Percentiles rank a stretch among this genome's conserved stretches.
These are phyloP conservation scores for Microbotryomycetes sp. DNA, from an alignment of 1,284 basidiomycete genomes.

Conservation along the genomic window DNA sequence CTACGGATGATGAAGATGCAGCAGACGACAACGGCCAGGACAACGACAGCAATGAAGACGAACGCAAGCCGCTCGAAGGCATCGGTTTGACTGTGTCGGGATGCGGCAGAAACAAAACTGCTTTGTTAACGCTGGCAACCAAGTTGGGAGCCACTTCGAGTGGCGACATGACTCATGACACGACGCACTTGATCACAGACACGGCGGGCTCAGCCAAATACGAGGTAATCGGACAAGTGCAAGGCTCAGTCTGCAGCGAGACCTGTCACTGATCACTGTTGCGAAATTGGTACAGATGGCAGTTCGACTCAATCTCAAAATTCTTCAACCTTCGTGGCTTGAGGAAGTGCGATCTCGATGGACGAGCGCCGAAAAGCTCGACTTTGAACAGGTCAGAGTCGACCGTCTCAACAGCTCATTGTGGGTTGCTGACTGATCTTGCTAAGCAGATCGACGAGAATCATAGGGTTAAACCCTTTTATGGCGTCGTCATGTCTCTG, in stretches of 20 bases:
- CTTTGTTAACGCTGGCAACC: slow-evolving; percentile 60
- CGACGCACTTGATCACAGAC: slow-evolving; percentile 69
- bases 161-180: slow-evolving; percentile 64
- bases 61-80: slow-evolving; percentile 55
- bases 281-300: slow-evolving; percentile 60
- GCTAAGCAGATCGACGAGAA: slow-evolving; percentile 49
- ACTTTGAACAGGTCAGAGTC: slow-evolving; percentile 50
- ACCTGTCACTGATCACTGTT: not conserved
- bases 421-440: too few species aligned
- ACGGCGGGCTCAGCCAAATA: slow-evolving; percentile 71
- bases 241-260: not conserved
- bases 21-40: slow-evolving; percentile 40
- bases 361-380: slow-evolving; percentile 67
- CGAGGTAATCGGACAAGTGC: slow-evolving; percentile 43
- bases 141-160: slow-evolving; percentile 64
- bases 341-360: slow-evolving; percentile 60
- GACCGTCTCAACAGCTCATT: slow-evolving; percentile 12
- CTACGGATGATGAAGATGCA: slow-evolving; percentile 37
- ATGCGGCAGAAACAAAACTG: slow-evolving; percentile 10
- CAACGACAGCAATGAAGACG: slow-evolving; percentile 28
- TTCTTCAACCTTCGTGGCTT: slow-evolving; percentile 66
- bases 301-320: slow-evolving; percentile 62
- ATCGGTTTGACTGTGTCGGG: slow-evolving; percentile 52
- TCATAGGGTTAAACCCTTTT: slow-evolving; percentile 61
- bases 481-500: slow-evolving; percentile 55